These are phyloP conservation scores for Haplographium delicatum DNA, from an alignment of 495 filamentous ascomycete genomes.

Conservation along the genomic window DNA sequence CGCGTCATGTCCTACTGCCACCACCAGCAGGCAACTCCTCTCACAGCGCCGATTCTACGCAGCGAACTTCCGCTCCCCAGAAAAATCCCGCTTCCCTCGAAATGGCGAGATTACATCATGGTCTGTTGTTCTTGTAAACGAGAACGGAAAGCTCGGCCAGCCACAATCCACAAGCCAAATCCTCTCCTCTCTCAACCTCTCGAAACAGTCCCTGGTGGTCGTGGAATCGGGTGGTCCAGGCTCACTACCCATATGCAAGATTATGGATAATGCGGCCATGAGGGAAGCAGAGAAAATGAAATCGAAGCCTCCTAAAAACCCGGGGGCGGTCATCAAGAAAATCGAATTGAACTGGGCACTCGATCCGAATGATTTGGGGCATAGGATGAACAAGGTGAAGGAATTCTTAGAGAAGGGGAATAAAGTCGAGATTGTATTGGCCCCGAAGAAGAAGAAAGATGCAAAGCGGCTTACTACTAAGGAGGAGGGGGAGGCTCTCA, in stretches of 20 bases:
- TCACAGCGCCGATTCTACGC: slow-evolving; percentile 19
- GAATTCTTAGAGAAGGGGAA: slow-evolving; percentile 59
- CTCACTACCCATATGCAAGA: slow-evolving; percentile 56
- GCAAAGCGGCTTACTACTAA: slow-evolving; percentile 24
- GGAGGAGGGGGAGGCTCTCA: slow-evolving; percentile 32
- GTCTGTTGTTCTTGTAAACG: slow-evolving; percentile 50
- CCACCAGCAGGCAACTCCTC: neutral
- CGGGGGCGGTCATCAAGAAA: slow-evolving; percentile 51
- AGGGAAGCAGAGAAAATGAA: slow-evolving; percentile 23
- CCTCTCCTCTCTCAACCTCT: slow-evolving; percentile 43
- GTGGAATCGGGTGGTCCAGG: slow-evolving; percentile 36
- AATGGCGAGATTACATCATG: slow-evolving; percentile 52
- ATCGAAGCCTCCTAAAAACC: slow-evolving; percentile 21
- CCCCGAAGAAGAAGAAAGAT: slow-evolving; percentile 35
- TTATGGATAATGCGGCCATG: slow-evolving; percentile 45
- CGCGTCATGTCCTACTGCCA: neutral
- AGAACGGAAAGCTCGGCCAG: slow-evolving; percentile 41
- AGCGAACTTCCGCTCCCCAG: slow-evolving; percentile 11
- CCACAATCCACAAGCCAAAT: slow-evolving; percentile 37
- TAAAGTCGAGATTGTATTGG: slow-evolving; percentile 57
- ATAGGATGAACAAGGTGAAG: slow-evolving; percentile 53
- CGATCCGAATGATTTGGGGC: slow-evolving; percentile 56
- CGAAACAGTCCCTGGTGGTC: slow-evolving; percentile 51
- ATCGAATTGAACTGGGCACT: slow-evolving; percentile 86
- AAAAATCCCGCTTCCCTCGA: slow-evolving; percentile 24